Percentiles rank a stretch among this genome's conserved stretches.
phyloP scores from a whole-genome alignment of 352 stramenopile genomes.

The Globisporangium solare region DNA sequence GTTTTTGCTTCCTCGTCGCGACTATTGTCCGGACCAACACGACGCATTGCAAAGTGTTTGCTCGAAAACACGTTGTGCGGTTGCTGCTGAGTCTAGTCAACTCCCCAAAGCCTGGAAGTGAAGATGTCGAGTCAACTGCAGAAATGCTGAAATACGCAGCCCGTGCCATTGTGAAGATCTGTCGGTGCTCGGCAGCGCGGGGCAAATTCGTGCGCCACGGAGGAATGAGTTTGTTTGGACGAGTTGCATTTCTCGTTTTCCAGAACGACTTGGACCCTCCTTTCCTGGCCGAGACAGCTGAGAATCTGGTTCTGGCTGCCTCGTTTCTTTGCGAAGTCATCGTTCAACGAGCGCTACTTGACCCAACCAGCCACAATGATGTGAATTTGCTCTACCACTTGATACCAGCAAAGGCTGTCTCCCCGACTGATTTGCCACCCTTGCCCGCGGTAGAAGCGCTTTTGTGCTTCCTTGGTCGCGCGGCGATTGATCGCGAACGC shows the following conservation, averaged over 20 bases:
- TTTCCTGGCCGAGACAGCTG: slow-evolving; percentile 5
- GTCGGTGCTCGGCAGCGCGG: slow-evolving; percentile 8
- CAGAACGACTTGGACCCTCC: not conserved
- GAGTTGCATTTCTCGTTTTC: slow-evolving; percentile 16
- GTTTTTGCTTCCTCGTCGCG: slow-evolving; percentile 24
- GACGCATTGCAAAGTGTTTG: slow-evolving; percentile 26
- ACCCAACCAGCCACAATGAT: not conserved
- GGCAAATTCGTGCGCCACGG: slow-evolving; percentile 23
- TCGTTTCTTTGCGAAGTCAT: slow-evolving; percentile 24
- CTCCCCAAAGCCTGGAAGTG: not conserved
- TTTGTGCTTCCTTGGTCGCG: slow-evolving; percentile 5
- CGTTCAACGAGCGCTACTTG: not conserved
- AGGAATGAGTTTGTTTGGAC: slow-evolving; percentile 19
- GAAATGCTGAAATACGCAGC: slow-evolving; percentile 22
- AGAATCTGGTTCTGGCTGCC: slow-evolving; percentile 24
- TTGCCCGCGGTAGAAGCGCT: slow-evolving; percentile 9
- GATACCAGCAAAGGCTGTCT: not conserved
- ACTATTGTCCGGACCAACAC: slow-evolving; percentile 19
- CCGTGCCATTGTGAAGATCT: slow-evolving; percentile 24
- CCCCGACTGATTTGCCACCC: not conserved
- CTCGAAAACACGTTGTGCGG: slow-evolving; percentile 18
- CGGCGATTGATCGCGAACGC: not conserved
- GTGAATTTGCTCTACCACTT: slow-evolving; percentile 6
- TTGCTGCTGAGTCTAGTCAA: slow-evolving; percentile 14
- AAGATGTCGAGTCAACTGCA: not conserved